A percentile compares a stretch with the other conserved stretches of the same genome.
These are phyloP conservation scores for Saururus chinensis DNA, from an alignment of 164 flowering plant genomes.

Conservation along the genomic window DNA sequence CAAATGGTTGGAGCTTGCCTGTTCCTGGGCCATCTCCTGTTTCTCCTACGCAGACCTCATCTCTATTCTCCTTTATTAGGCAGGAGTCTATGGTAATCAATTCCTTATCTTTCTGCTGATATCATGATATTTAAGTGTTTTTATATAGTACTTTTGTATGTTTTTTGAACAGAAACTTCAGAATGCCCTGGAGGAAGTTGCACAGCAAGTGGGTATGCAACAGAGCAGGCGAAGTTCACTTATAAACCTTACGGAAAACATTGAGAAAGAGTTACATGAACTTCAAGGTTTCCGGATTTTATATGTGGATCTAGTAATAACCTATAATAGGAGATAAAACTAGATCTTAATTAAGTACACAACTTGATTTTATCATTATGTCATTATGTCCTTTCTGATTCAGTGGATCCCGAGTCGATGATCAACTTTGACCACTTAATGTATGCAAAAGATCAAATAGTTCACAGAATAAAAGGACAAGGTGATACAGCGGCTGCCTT, in stretches of 20 bases:
- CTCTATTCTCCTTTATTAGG: constrained; percentile 8
- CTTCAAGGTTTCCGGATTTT: constrained; percentile 25
- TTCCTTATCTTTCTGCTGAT: background rate
- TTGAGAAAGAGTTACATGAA: constrained; percentile 15
- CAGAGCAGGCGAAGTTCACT: constrained; percentile 19
- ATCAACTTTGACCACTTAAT: constrained; percentile 4
- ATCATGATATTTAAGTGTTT: background rate
- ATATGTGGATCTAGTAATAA: background rate
- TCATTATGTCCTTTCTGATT: constrained; percentile 16
- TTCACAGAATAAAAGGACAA: constrained; percentile 24
- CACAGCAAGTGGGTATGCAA: constrained; percentile 9
- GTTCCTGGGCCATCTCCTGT: constrained; percentile 7
- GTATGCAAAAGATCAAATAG: constrained; percentile 24
- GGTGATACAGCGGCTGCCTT: constrained; percentile 36
- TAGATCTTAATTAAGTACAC: background rate
- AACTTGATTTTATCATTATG: background rate
- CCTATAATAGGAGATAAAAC: background rate
- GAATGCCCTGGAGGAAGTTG: constrained; percentile 16
- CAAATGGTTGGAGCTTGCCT: constrained; percentile 8
- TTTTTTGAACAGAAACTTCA: constrained; percentile 24
- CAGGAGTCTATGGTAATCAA: constrained; percentile 20
- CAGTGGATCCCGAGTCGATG: constrained; percentile 9
- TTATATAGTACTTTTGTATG: background rate
- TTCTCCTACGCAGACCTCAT: constrained; percentile 1
- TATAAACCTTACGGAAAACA: constrained; percentile 6